Percentiles rank a stretch among this genome's conserved stretches.
phyloP scores from a whole-genome alignment of 78 protist genomes.

The Guillardia theta region DNA sequence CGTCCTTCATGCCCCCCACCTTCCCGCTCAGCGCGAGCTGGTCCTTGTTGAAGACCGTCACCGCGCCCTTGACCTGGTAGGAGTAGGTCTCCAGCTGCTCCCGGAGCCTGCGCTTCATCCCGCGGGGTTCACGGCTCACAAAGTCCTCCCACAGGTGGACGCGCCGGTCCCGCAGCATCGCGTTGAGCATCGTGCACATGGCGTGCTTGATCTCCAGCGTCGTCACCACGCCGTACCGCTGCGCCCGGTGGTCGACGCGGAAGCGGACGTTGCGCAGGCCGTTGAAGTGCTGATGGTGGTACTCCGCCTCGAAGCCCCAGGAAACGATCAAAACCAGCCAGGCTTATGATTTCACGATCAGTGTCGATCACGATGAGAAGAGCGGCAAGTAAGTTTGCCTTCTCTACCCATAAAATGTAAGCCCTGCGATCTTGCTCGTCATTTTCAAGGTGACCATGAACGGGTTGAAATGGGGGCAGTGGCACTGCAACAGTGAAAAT shows the following conservation, averaged over 20 bases:
- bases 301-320: slow-evolving; percentile 41
- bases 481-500: too few species aligned
- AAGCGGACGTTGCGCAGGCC: background rate
- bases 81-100: background rate
- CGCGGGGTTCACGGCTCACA: background rate
- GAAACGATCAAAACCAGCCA: too few species aligned
- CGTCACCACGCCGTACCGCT: background rate
- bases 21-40: background rate
- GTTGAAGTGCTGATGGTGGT: background rate
- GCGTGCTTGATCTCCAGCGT: background rate
- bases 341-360: too few species aligned
- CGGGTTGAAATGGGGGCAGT: too few species aligned
- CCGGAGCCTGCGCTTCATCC: background rate
- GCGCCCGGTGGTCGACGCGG: background rate
- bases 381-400: too few species aligned
- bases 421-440: too few species aligned
- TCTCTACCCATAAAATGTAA: too few species aligned
- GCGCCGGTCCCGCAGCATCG: background rate
- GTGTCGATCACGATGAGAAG: too few species aligned
- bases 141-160: background rate
- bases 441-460: too few species aligned
- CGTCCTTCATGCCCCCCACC: slow-evolving; percentile 29
- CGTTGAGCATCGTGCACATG: background rate
- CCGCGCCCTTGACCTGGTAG: background rate
- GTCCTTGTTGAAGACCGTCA: background rate